A percentile compares a stretch with the other conserved stretches of the same genome.
Evolutionary conservation across 257 asterid species (phyloP).

Genomic region (Verbascum thapsus): DNA sequence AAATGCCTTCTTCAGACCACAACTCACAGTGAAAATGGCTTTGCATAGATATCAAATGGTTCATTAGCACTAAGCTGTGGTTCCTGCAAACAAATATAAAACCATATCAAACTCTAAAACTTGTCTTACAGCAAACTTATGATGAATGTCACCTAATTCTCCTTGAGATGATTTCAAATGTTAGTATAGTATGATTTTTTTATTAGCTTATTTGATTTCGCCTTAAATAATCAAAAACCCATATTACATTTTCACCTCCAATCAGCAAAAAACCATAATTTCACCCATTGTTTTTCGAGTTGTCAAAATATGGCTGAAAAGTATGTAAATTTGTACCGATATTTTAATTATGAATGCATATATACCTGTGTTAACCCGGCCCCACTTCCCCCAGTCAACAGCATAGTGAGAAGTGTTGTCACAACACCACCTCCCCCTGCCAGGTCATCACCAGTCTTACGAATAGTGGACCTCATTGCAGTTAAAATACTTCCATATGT

Average conservation of each 20-base stretch:
- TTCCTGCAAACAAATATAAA: conserved; percentile 51
- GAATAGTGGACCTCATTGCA: conserved; percentile 78
- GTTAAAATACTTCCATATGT: conserved; percentile 82
- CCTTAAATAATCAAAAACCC: neutral
- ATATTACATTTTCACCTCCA: too few relatives aligned
- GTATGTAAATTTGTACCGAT: neutral
- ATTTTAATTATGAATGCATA: neutral
- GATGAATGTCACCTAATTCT: neutral
- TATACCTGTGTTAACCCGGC: conserved; percentile 82
- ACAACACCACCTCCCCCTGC: conserved; percentile 64
- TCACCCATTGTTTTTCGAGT: too few relatives aligned
- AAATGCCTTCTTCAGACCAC: neutral
- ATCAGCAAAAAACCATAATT: too few relatives aligned
- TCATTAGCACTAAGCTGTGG: conserved; percentile 80
- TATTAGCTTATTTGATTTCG: neutral
- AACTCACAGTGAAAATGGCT: conserved; percentile 68
- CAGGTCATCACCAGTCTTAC: conserved; percentile 43
- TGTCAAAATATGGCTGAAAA: neutral
- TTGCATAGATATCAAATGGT: conserved; percentile 73
- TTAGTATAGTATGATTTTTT: neutral
- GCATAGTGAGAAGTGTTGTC: conserved; percentile 74
- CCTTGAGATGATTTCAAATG: neutral
- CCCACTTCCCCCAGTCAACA: conserved; percentile 82
- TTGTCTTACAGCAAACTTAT: neutral
- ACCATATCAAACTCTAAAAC: neutral